Evolutionary conservation across 805 yeast genomes (phyloP).

Genomic region (Wickerhamiella kazuoi): DNA sequence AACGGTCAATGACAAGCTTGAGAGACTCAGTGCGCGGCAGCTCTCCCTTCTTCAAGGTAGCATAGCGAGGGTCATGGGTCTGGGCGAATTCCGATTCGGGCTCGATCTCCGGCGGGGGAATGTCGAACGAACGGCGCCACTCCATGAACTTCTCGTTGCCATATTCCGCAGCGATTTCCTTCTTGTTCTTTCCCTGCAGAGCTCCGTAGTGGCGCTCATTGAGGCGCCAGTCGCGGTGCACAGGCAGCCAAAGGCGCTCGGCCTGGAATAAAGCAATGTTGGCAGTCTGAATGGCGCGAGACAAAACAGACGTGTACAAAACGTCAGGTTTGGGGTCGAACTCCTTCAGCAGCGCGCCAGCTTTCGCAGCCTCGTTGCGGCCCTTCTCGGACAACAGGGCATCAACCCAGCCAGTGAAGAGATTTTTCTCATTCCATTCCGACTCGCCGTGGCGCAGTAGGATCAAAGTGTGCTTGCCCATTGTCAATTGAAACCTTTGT

Average conservation of each 20-base stretch:
- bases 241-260: conserved; percentile 81
- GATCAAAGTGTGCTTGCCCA: conserved; percentile 39
- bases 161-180: conserved; percentile 69
- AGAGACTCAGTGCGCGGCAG: conserved; percentile 90
- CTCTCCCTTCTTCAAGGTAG: conserved; percentile 63
- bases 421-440: conserved; percentile 96
- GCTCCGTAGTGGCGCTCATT: conserved; percentile 99
- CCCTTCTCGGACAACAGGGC: conserved; percentile 72
- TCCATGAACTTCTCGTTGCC: conserved; percentile 89
- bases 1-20: conserved; percentile 85
- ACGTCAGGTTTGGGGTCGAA: conserved; percentile 73
- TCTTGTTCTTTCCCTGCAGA: conserved; percentile 96
- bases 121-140: conserved; percentile 94
- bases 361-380: conserved; percentile 77
- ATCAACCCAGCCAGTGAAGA: conserved; percentile 98
- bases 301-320: conserved; percentile 74
- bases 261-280: conserved; percentile 80
- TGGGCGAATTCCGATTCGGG: conserved; percentile 70
- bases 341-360: conserved; percentile 82
- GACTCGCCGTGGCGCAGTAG: conserved; percentile 98
- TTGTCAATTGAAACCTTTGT: not conserved
- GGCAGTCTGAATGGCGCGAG: conserved; percentile 95
- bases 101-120: conserved; percentile 84
- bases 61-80: conserved; percentile 70
- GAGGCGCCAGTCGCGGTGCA: conserved; percentile 90